A percentile compares a stretch with the other conserved stretches of the same genome.
These are phyloP conservation scores for Incumbomyces lentus DNA, from an alignment of 2,329 filamentous ascomycete genomes.

Conservation along the genomic window DNA sequence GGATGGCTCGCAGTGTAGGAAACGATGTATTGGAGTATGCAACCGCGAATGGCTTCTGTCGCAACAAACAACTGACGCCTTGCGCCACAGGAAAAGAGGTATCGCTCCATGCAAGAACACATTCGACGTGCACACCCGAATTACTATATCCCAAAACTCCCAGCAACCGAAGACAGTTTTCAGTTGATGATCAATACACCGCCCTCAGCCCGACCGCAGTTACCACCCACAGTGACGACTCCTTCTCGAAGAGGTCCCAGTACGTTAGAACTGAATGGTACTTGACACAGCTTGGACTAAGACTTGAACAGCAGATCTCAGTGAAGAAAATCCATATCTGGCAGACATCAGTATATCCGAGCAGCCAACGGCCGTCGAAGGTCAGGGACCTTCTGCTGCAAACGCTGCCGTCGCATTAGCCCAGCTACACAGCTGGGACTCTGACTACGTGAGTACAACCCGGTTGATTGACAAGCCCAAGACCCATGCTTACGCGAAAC, in stretches of 20 bases:
- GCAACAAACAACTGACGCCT: conserved; percentile 24
- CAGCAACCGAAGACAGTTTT: conserved; percentile 96
- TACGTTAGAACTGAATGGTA: conserved; percentile 13
- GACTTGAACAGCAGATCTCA: conserved; percentile 39
- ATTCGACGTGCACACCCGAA: conserved; percentile 94
- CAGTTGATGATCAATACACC: conserved; percentile 89
- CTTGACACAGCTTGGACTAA: conserved; percentile 15
- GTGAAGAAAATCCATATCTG: conserved; percentile 57
- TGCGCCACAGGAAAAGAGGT: conserved; percentile 69
- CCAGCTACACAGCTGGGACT: conserved; percentile 75
- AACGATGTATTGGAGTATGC: conserved; percentile 93
- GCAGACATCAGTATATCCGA: conserved; percentile 58
- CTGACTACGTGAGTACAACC: conserved; percentile 54
- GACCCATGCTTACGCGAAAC: conserved; percentile 7
- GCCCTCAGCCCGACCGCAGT: conserved; percentile 58
- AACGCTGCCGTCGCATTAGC: conserved; percentile 79
- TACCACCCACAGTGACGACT: conserved; percentile 28
- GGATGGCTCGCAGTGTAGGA: conserved; percentile 92
- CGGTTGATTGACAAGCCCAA: not conserved
- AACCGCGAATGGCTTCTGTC: not conserved
- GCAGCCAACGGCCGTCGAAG: conserved; percentile 59
- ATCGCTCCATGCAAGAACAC: conserved; percentile 98
- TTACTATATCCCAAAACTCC: conserved; percentile 94
- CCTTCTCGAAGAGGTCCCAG: conserved; percentile 18
- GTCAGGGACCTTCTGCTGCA: conserved; percentile 56